These are phyloP conservation scores for Sedum album DNA, from an alignment of 164 flowering plant genomes.

Conservation along the genomic window DNA sequence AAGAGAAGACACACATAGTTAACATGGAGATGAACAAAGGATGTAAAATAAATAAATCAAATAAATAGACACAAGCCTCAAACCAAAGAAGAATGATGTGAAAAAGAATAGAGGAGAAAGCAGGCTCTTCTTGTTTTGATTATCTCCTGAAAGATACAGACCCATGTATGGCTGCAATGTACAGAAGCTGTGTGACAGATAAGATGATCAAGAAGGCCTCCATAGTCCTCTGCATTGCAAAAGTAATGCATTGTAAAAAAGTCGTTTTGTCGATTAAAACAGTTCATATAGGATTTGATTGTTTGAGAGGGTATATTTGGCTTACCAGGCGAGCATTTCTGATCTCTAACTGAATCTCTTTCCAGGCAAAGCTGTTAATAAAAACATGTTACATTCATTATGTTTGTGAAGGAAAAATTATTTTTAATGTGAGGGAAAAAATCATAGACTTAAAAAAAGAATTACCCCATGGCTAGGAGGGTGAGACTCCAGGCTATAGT, in stretches of 20 bases:
- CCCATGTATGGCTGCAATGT: constrained; percentile 46
- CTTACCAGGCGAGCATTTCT: constrained; percentile 72
- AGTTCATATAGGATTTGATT: background rate
- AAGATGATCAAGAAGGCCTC: constrained; percentile 82
- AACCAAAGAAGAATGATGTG: background rate
- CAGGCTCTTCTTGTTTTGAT: background rate
- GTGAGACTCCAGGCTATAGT: constrained; percentile 77
- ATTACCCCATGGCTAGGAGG: constrained; percentile 86
- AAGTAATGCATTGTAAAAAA: too few species aligned
- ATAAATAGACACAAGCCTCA: background rate
- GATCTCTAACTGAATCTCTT: constrained; percentile 48
- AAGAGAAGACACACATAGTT: background rate
- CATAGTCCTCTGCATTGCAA: constrained; percentile 25
- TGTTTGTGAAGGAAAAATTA: background rate
- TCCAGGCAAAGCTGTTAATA: constrained; percentile 68
- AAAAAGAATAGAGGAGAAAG: background rate
- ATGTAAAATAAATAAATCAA: too few species aligned
- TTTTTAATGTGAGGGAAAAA: too few species aligned
- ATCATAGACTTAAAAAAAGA: too few species aligned
- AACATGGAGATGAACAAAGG: background rate
- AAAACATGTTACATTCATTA: background rate
- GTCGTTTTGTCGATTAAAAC: too few species aligned
- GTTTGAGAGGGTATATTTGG: background rate
- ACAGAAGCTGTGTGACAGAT: constrained; percentile 66
- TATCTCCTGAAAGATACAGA: background rate